Evolutionary conservation across 2,329 filamentous ascomycete species (phyloP).

Genomic region (Herpotrichia juniperi): DNA sequence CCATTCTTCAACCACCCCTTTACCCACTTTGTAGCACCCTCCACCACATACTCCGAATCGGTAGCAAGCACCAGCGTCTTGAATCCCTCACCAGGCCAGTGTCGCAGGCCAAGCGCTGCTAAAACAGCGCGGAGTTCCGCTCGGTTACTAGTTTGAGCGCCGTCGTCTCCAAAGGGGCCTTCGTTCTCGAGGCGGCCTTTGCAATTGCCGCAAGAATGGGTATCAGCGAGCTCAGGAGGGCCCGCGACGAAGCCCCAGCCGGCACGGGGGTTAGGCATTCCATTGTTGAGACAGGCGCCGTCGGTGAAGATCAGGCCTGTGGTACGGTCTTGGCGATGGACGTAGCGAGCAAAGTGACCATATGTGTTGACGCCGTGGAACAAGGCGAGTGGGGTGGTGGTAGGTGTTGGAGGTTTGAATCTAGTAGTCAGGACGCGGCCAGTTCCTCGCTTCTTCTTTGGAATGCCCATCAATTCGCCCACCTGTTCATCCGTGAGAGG

Average conservation of each 20-base stretch:
- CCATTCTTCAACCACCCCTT: slow-evolving; percentile 52
- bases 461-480: not conserved
- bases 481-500: not conserved
- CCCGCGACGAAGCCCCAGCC: too few relatives aligned
- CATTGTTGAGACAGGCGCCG: too few relatives aligned
- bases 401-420: slow-evolving; percentile 3
- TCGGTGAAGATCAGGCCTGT: too few relatives aligned
- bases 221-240: too few relatives aligned
- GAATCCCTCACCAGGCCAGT: slow-evolving; percentile 53
- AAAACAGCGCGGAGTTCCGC: slow-evolving; percentile 63
- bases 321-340: too few relatives aligned
- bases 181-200: slow-evolving; percentile 52
- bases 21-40: slow-evolving; percentile 53
- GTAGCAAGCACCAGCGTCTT: slow-evolving; percentile 58
- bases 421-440: slow-evolving; percentile 3
- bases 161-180: slow-evolving; percentile 49
- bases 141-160: slow-evolving; percentile 57
- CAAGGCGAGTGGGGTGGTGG: not conserved
- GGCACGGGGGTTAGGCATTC: too few relatives aligned
- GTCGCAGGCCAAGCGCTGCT: slow-evolving; percentile 53
- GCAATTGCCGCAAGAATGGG: too few relatives aligned
- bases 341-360: too few relatives aligned
- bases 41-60: slow-evolving; percentile 59
- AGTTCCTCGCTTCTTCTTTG: slow-evolving; percentile 4
- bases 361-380: not conserved